phyloP scores from a whole-genome alignment of 768 basidiomycete species.

The Kwoniella sp. region DNA sequence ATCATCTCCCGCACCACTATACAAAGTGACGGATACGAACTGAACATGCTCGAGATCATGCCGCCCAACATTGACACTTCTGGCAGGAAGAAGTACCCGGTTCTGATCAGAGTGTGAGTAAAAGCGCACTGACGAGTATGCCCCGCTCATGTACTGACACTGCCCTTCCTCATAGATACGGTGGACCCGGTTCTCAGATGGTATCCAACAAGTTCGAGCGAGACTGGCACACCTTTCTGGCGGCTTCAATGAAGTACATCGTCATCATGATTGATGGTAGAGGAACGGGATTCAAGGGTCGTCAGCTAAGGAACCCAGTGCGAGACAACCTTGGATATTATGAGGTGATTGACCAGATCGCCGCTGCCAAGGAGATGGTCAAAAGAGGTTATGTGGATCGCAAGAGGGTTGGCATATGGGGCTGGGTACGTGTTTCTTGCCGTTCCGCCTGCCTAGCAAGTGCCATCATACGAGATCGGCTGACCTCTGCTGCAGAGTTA shows the following conservation, averaged over 20 bases:
- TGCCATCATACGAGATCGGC: not conserved
- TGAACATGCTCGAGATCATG: slow-evolving; percentile 85
- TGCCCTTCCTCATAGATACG: slow-evolving; percentile 60
- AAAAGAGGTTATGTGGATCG: slow-evolving; percentile 82
- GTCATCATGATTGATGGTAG: slow-evolving; percentile 86
- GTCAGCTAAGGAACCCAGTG: slow-evolving; percentile 78
- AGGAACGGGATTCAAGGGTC: slow-evolving; percentile 87
- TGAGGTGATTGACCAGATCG: slow-evolving; percentile 85
- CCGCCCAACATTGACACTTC: slow-evolving; percentile 91
- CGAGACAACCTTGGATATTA: slow-evolving; percentile 80
- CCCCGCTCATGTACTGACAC: not conserved
- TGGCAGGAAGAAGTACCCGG: slow-evolving; percentile 92
- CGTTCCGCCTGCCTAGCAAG: too few species aligned
- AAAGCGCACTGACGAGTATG: not conserved
- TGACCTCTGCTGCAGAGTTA: slow-evolving; percentile 64
- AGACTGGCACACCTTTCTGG: slow-evolving; percentile 85
- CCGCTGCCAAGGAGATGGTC: slow-evolving; percentile 82
- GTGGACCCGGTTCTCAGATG: slow-evolving; percentile 80
- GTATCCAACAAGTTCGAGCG: slow-evolving; percentile 64
- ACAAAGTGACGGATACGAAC: slow-evolving; percentile 73
- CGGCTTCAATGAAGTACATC: slow-evolving; percentile 73
- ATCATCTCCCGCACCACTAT: slow-evolving; percentile 68
- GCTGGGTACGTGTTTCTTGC: slow-evolving; percentile 66
- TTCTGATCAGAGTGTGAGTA: slow-evolving; percentile 75
- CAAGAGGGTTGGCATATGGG: slow-evolving; percentile 89